These are phyloP conservation scores for Ampelomyces quisqualis DNA, from an alignment of 2,329 filamentous ascomycete species.

Conservation along the genomic window DNA sequence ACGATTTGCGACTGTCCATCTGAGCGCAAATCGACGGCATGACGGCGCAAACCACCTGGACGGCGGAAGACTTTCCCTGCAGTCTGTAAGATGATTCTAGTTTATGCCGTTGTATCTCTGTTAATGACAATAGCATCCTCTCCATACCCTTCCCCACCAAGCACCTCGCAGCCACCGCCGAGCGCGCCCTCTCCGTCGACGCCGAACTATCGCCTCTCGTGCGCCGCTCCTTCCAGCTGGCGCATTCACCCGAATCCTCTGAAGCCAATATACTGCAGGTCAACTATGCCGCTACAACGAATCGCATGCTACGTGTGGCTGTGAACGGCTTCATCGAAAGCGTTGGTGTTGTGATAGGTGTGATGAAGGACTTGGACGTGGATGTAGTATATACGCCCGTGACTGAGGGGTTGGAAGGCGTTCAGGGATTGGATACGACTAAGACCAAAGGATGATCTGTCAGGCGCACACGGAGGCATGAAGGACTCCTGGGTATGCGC, in stretches of 20 bases:
- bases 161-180: constrained; percentile 74
- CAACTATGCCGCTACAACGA: constrained; percentile 84
- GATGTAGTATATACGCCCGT: constrained; percentile 66
- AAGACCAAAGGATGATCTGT: constrained; percentile 19
- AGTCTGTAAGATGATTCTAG: constrained; percentile 34
- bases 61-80: constrained; percentile 41
- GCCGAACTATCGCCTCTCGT: constrained; percentile 86
- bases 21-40: constrained; percentile 12
- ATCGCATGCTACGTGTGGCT: constrained; percentile 92
- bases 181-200: constrained; percentile 78
- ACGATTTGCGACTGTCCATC: not conserved
- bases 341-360: constrained; percentile 76
- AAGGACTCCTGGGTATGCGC: not conserved
- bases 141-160: constrained; percentile 78
- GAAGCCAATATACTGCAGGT: constrained; percentile 61
- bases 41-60: constrained; percentile 15
- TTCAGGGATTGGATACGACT: constrained; percentile 82
- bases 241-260: constrained; percentile 11
- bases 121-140: constrained; percentile 69
- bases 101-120: not conserved
- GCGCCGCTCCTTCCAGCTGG: constrained; percentile 66
- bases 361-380: constrained; percentile 87
- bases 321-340: constrained; percentile 97
- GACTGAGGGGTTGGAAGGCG: constrained; percentile 50
- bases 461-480: not conserved